Evolutionary conservation across 2,329 filamentous ascomycete species (phyloP).

Genomic region (Cladophialophora chaetospira): DNA sequence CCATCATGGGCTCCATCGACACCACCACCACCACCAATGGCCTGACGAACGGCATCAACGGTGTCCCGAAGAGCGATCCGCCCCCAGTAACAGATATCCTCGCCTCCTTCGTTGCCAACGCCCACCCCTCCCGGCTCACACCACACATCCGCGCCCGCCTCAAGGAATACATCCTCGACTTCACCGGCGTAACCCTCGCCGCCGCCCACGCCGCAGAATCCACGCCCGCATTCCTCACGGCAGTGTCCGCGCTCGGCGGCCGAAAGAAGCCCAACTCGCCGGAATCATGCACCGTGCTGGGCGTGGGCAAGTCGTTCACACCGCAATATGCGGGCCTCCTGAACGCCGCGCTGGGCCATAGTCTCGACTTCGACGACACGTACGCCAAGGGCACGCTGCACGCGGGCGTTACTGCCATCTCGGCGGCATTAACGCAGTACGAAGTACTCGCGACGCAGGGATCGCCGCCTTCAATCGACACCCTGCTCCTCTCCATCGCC

Average conservation of each 20-base stretch:
- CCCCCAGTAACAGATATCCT: constrained; percentile 27
- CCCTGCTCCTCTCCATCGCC: constrained; percentile 38
- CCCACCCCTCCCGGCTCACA: constrained; percentile 13
- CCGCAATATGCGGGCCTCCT: constrained; percentile 46
- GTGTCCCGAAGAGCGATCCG: background rate
- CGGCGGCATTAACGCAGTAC: constrained; percentile 36
- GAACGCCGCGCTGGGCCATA: constrained; percentile 48
- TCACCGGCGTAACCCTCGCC: constrained; percentile 29
- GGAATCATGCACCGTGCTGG: constrained; percentile 27
- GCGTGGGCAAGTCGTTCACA: constrained; percentile 27
- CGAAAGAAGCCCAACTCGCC: background rate
- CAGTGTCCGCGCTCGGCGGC: constrained; percentile 24
- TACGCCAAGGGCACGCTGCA: constrained; percentile 47
- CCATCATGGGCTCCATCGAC: background rate
- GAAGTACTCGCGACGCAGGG: constrained; percentile 32
- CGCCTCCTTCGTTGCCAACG: constrained; percentile 23
- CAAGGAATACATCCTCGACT: constrained; percentile 32
- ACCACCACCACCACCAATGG: background rate
- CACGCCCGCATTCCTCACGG: constrained; percentile 25
- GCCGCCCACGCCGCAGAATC: constrained; percentile 29
- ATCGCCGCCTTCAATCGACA: constrained; percentile 23
- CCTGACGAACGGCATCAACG: constrained; percentile 1
- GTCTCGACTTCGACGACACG: constrained; percentile 51
- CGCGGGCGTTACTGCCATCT: constrained; percentile 43
- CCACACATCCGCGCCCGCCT: constrained; percentile 21